Percentiles rank a stretch among this genome's conserved stretches.
These are phyloP conservation scores for Solanum chilense DNA, from an alignment of 257 asterid species.

Conservation along the genomic window DNA sequence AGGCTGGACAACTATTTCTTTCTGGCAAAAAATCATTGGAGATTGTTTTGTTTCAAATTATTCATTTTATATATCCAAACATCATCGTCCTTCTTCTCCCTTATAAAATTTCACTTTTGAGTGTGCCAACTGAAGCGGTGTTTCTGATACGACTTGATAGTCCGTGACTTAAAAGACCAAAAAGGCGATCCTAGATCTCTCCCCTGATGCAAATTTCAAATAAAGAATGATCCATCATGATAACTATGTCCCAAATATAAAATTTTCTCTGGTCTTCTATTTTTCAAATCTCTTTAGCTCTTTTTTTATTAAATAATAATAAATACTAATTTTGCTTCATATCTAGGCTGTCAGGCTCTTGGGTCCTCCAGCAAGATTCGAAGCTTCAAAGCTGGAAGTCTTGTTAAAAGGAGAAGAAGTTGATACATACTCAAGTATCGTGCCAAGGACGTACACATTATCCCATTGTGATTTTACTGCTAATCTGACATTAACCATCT, in stretches of 20 bases:
- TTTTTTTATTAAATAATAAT: neutral
- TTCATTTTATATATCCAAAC: neutral
- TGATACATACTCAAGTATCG: slow-evolving; percentile 21
- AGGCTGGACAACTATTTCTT: neutral
- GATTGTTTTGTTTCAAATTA: neutral
- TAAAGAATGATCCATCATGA: neutral
- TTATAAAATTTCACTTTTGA: neutral
- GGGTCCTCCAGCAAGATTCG: slow-evolving; percentile 93
- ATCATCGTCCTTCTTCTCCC: neutral
- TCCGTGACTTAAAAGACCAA: neutral
- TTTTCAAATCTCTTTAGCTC: neutral
- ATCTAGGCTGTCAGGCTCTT: slow-evolving; percentile 67
- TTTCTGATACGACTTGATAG: neutral
- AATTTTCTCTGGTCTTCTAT: neutral
- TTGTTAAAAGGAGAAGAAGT: slow-evolving; percentile 47
- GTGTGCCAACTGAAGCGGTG: neutral
- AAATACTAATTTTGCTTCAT: neutral
- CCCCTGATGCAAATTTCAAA: neutral
- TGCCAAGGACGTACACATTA: slow-evolving; percentile 81
- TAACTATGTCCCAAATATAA: neutral
- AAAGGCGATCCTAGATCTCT: neutral
- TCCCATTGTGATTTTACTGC: slow-evolving; percentile 95
- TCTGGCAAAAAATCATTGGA: neutral
- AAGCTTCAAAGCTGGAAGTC: slow-evolving; percentile 77
- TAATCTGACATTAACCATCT: slow-evolving; percentile 45